phyloP scores from a whole-genome alignment of 2,329 filamentous ascomycete species.

The Dactylellina drechsleri region DNA sequence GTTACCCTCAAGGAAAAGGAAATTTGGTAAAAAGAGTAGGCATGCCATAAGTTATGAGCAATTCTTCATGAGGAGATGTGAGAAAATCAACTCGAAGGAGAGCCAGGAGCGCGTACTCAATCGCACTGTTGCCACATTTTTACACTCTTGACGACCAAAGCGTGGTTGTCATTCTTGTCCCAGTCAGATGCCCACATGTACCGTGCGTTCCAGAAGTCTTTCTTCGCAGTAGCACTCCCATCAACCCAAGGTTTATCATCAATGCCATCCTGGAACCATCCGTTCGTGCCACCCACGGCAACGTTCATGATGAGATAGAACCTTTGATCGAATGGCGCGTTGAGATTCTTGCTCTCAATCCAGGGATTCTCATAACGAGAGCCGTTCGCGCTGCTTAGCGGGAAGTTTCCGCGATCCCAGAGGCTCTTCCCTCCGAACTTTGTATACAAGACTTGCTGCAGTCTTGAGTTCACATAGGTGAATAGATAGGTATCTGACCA shows the following conservation, averaged over 20 bases:
- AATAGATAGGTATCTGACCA: conserved; percentile 91
- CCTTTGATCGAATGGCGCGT: conserved; percentile 78
- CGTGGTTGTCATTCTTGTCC: conserved; percentile 64
- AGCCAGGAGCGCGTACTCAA: conserved; percentile 60
- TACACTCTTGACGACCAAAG: conserved; percentile 76
- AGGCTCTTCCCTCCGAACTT: conserved; percentile 73
- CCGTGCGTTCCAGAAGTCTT: conserved; percentile 79
- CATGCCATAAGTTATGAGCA: not conserved
- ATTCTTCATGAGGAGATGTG: no score
- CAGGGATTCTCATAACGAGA: conserved; percentile 73
- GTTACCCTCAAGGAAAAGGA: conserved; percentile 12
- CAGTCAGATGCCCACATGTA: conserved; percentile 76
- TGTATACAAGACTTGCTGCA: conserved; percentile 82
- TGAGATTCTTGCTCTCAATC: conserved; percentile 69
- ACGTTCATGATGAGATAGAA: conserved; percentile 82
- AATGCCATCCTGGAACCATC: conserved; percentile 81
- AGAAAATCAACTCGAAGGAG: no score
- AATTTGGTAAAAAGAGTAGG: conserved; percentile 22
- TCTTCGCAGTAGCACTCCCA: conserved; percentile 71
- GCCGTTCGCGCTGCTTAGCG: conserved; percentile 72
- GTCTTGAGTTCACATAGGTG: conserved; percentile 82
- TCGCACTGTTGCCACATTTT: conserved; percentile 77
- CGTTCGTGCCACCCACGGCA: conserved; percentile 80
- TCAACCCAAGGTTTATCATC: conserved; percentile 83
- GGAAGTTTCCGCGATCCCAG: conserved; percentile 76